Percentiles rank a stretch among this genome's conserved stretches.
These are phyloP conservation scores for Saccharomycopsis lassenensis DNA, from an alignment of 805 yeast species.

Conservation along the genomic window DNA sequence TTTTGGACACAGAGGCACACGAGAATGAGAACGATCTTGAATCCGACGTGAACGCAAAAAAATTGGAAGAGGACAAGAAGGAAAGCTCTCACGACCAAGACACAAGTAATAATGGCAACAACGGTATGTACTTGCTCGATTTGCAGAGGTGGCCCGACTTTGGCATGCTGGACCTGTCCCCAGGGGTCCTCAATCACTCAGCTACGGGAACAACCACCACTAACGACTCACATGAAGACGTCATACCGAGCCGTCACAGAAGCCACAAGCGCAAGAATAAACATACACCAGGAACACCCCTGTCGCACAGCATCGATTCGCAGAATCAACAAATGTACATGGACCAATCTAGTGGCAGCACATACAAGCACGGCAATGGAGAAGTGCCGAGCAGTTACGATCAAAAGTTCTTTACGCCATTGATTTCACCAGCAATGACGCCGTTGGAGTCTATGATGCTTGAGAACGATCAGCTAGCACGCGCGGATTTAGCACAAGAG, in stretches of 20 bases:
- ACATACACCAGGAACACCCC: conserved; percentile 2
- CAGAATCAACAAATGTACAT: neutral
- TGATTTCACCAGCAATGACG: conserved; percentile 66
- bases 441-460: conserved; percentile 34
- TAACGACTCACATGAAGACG: neutral
- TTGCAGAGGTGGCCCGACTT: conserved; percentile 16
- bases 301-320: neutral
- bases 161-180: conserved; percentile 3
- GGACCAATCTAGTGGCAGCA: neutral
- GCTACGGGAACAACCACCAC: neutral
- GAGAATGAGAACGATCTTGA: no score
- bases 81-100: neutral
- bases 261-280: neutral
- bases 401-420: conserved; percentile 60
- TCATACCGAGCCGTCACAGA: neutral
- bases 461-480: no score
- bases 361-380: neutral
- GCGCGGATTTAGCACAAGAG: conserved; percentile 32
- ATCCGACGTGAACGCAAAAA: no score
- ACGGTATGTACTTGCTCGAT: conserved; percentile 7
- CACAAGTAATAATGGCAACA: conserved; percentile 1
- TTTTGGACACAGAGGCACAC: conserved; percentile 2
- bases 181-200: neutral
- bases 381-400: conserved; percentile 23
- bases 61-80: no score